phyloP scores from a whole-genome alignment of 768 basidiomycete genomes.

The Boletus subparvulus region DNA sequence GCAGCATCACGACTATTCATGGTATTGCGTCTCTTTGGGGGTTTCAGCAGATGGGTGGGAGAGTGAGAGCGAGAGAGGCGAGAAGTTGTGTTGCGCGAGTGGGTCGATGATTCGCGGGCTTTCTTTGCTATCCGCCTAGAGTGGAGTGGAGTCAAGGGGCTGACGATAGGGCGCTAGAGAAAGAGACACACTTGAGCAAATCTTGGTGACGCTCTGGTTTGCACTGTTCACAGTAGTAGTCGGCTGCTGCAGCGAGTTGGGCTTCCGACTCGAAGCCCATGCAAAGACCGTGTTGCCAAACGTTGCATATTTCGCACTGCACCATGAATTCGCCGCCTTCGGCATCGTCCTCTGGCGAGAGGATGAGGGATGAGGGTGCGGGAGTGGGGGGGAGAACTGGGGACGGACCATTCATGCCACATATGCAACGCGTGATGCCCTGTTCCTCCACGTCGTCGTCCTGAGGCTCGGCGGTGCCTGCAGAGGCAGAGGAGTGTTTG shows the following conservation, averaged over 20 bases:
- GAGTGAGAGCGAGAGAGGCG: constrained; percentile 78
- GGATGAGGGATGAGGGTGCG: constrained; percentile 25
- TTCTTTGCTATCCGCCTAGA: constrained; percentile 62
- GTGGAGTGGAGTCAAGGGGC: constrained; percentile 16
- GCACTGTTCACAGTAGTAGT: constrained; percentile 95
- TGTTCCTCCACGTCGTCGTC: constrained; percentile 51
- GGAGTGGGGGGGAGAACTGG: constrained; percentile 1
- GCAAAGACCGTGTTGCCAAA: constrained; percentile 97
- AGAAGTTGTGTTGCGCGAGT: constrained; percentile 56
- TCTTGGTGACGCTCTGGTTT: constrained; percentile 82
- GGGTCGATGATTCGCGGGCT: constrained; percentile 62
- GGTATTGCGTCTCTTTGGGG: constrained; percentile 88
- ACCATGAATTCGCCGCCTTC: constrained; percentile 96
- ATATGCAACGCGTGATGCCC: constrained; percentile 79
- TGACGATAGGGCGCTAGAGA: constrained; percentile 13
- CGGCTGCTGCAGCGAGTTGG: constrained; percentile 68
- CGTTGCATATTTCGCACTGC: constrained; percentile 94
- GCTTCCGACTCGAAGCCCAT: constrained; percentile 87
- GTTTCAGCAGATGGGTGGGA: constrained; percentile 57
- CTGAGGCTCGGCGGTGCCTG: constrained; percentile 38
- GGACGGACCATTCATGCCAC: constrained; percentile 72
- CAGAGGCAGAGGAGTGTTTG: constrained; percentile 29
- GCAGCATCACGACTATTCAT: constrained; percentile 97
- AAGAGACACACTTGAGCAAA: constrained; percentile 67
- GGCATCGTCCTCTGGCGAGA: constrained; percentile 62